A percentile compares a stretch with the other conserved stretches of the same genome.
Conservation (phyloP, 495 filamentous ascomycete genomes). For the Podospora fimiseda region DNA sequence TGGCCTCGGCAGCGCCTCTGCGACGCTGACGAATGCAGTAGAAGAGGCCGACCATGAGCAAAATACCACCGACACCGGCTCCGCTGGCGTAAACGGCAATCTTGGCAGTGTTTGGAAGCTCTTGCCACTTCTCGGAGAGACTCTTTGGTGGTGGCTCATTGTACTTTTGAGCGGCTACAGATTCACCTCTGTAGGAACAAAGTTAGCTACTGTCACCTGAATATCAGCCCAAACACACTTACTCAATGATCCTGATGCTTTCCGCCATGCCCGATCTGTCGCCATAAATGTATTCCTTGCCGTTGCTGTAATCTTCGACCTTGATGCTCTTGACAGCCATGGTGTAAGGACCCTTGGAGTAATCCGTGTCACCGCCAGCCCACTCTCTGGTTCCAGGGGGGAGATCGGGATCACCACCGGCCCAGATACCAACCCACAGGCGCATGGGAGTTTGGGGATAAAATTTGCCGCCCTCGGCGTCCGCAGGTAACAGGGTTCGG, state of each 20-base stretch:
- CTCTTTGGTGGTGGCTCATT: slow-evolving; percentile 38
- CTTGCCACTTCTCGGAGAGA: slow-evolving; percentile 51
- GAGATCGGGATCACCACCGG: slow-evolving; percentile 68
- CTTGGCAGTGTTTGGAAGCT: slow-evolving; percentile 47
- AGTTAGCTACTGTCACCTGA: slow-evolving; percentile 5
- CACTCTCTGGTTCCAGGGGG: slow-evolving; percentile 52
- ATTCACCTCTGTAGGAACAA: slow-evolving; percentile 50
- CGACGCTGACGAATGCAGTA: slow-evolving; percentile 64
- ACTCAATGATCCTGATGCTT: slow-evolving; percentile 64
- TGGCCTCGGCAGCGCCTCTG: slow-evolving; percentile 57
- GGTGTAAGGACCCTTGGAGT: slow-evolving; percentile 59
- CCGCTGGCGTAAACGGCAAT: slow-evolving; percentile 56
- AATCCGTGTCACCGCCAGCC: slow-evolving; percentile 76
- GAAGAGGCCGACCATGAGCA: slow-evolving; percentile 44
- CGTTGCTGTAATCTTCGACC: slow-evolving; percentile 62
- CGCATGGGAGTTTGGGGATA: slow-evolving; percentile 88
- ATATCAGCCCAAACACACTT: slow-evolving; percentile 32
- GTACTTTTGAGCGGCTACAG: slow-evolving; percentile 44
- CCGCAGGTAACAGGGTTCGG: slow-evolving; percentile 58
- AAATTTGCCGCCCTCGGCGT: slow-evolving; percentile 55
- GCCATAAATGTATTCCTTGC: slow-evolving; percentile 61
- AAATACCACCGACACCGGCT: slow-evolving; percentile 42
- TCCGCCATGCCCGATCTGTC: slow-evolving; percentile 60
- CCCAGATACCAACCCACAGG: slow-evolving; percentile 79
- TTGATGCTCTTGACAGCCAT: slow-evolving; percentile 66